Conservation (phyloP, 805 yeast species). For the Kazachstania psychrophila region DNA sequence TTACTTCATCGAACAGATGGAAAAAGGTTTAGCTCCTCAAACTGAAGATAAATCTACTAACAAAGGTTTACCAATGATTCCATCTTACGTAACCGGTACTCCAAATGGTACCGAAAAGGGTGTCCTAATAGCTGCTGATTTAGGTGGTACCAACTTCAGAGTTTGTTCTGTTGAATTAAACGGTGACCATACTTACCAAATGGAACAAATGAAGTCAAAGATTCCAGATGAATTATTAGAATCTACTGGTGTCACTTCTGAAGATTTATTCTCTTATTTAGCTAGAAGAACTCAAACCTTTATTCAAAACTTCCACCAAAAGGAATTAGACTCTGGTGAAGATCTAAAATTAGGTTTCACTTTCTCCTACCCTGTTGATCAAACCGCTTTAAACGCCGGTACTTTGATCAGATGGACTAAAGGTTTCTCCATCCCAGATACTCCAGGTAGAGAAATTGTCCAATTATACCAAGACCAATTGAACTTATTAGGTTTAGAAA, state of each 20-base stretch:
- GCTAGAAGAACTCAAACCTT: slow-evolving; percentile 63
- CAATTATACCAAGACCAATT: slow-evolving; percentile 59
- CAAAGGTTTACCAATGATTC: slow-evolving; percentile 78
- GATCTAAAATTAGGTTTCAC: slow-evolving; percentile 79
- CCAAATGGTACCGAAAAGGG: slow-evolving; percentile 89
- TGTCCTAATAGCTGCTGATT: slow-evolving; percentile 76
- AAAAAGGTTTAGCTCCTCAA: slow-evolving; percentile 40
- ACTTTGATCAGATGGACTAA: slow-evolving; percentile 90
- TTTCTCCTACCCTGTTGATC: slow-evolving; percentile 87
- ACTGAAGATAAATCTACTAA: slow-evolving; percentile 22
- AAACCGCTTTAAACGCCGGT: slow-evolving; percentile 71
- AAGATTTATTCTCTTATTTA: slow-evolving; percentile 61
- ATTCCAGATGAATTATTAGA: slow-evolving; percentile 71
- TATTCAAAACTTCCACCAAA: slow-evolving; percentile 54
- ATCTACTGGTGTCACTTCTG: slow-evolving; percentile 42
- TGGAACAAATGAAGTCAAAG: slow-evolving; percentile 67
- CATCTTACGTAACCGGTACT: slow-evolving; percentile 73
- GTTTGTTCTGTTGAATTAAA: slow-evolving; percentile 77
- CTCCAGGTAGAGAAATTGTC: slow-evolving; percentile 79
- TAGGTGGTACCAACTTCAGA: slow-evolving; percentile 94
- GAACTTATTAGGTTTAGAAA: slow-evolving; percentile 45
- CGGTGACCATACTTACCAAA: slow-evolving; percentile 66
- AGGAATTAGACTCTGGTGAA: slow-evolving; percentile 20
- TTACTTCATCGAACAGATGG: slow-evolving; percentile 52
- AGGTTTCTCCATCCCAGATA: slow-evolving; percentile 80